phyloP scores from a whole-genome alignment of 441 rosid species.

The Euphorbia schlechtendalii region DNA sequence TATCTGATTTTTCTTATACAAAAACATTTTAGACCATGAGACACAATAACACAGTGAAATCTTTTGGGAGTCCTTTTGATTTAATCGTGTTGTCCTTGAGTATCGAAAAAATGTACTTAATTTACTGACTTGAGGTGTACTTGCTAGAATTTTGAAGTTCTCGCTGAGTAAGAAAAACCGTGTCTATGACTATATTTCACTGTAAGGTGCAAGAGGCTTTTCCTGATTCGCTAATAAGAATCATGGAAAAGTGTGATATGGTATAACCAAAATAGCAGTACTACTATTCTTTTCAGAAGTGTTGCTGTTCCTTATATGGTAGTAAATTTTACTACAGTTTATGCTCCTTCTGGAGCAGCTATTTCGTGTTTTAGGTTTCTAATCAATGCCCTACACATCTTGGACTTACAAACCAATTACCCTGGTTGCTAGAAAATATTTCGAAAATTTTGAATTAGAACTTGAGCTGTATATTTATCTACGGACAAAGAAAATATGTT shows the following conservation, averaged over 20 bases:
- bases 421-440: neutral
- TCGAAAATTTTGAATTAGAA: neutral
- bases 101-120: neutral
- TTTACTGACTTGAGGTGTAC: neutral
- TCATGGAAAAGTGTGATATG: neutral
- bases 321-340: neutral
- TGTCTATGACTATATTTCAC: neutral
- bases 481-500: neutral
- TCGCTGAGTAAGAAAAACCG: neutral
- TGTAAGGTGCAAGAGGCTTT: neutral
- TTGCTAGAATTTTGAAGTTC: neutral
- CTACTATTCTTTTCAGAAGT: neutral
- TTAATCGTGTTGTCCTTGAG: neutral
- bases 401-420: slow-evolving; percentile 1
- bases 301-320: neutral
- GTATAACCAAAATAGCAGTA: neutral
- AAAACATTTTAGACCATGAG: neutral
- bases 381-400: neutral
- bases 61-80: neutral
- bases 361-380: neutral
- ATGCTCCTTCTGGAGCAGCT: neutral
- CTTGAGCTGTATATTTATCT: too few relatives aligned
- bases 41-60: neutral
- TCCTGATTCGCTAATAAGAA: neutral
- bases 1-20: neutral